Evolutionary conservation across 192 early-diverging fungal species (phyloP), one percentile per base, ranked within the genome.

Genomic region (Podila clonocystis): DNA sequence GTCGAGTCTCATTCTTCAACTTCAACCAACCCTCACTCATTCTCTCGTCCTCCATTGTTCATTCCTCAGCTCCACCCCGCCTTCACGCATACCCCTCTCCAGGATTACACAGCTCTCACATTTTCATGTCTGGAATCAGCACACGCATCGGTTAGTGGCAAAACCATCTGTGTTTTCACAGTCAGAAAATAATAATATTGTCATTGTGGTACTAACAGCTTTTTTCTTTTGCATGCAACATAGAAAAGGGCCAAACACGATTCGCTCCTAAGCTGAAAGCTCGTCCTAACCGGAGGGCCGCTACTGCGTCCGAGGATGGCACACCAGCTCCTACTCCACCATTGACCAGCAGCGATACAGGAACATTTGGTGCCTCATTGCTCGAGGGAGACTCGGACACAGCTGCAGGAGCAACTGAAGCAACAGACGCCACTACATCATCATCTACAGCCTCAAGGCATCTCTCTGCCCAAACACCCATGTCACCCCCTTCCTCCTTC

Each of bases 161-260:
- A 24, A 4, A 9, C 20, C 13, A 45, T 66, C 22, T 58, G 48
- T 12, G n/a, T 4, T 22, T 26, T 1, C n/a, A 28, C 20, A 4
- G 58, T 28, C 34, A 15, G 17, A 31, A 24, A n/a, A 57, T 6
- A 19, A 60, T 2, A 11, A 41, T 24, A 34, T 8, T 45, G 41
- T 45, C 41, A 45, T 45, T 45, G 41, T 55, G 19, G 33, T 22
- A 29, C n/a, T 6, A 26, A n/a, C 12, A 8, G 4, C 57, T 33
- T 19, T 15, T 17, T 20, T 30, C 6, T 17, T 60, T 17, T 33
- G 26, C 29, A 28, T 61, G 15, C 30, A 30, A 28, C 26, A 7
- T 74, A 80, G 77, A 80, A 61, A 80, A 80, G 62, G 70, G 68
- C n/a, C 70, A 72, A 36, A 73, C 59, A 19, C 28, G 77, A 60